Conservation (phyloP, 2,329 filamentous ascomycete genomes). For the Cladosporium sp. region DNA sequence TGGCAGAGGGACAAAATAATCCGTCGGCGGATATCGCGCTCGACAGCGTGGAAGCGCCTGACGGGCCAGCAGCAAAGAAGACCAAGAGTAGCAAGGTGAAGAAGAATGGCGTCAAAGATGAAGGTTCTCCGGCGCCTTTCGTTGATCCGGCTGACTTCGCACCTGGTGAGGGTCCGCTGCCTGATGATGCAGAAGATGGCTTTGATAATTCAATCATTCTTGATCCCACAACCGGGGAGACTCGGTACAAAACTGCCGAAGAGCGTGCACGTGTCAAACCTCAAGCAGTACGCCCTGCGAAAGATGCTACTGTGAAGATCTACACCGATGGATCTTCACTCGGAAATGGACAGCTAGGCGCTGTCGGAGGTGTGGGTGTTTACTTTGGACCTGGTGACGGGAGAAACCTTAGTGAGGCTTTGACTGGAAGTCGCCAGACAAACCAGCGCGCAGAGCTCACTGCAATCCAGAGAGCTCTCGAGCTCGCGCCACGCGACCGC, state of each 20-base stretch:
- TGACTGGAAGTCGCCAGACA: conserved; percentile 72
- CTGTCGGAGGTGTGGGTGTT: conserved; percentile 59
- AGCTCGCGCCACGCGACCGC: conserved; percentile 65
- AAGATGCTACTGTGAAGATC: conserved; percentile 49
- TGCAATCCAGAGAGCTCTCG: conserved; percentile 77
- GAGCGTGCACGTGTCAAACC: conserved; percentile 46
- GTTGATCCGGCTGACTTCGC: conserved; percentile 37
- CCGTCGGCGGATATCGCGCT: conserved; percentile 11
- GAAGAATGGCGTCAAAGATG: conserved; percentile 27
- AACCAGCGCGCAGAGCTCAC: conserved; percentile 96
- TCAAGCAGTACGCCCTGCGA: conserved; percentile 39
- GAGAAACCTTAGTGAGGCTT: conserved; percentile 67
- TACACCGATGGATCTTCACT: conserved; percentile 62
- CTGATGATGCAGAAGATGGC: conserved; percentile 54
- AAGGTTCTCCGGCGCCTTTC: conserved; percentile 15
- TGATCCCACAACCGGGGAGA: conserved; percentile 49
- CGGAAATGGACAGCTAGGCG: conserved; percentile 52
- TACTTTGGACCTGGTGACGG: conserved; percentile 56
- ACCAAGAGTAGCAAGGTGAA: conserved; percentile 40
- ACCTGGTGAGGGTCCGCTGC: conserved; percentile 54
- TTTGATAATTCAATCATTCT: conserved; percentile 58
- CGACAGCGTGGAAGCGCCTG: conserved; percentile 19
- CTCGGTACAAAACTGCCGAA: conserved; percentile 52
- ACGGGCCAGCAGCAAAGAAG: conserved; percentile 33
- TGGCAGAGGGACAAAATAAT: conserved; percentile 39